These are phyloP conservation scores for Stephania japonica DNA, from an alignment of 164 flowering plant genomes.

Conservation along the genomic window DNA sequence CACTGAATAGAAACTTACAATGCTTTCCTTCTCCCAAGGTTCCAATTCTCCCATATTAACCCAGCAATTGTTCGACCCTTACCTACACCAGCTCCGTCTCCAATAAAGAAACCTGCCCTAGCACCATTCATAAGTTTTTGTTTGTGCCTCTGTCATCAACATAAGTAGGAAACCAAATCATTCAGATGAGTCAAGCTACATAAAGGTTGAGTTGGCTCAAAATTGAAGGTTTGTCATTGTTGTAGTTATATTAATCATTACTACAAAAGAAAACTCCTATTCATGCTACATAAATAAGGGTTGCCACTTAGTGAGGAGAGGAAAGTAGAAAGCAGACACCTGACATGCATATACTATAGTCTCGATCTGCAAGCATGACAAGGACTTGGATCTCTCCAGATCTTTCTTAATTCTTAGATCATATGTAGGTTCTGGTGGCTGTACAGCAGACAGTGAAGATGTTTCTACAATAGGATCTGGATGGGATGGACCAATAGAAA, in stretches of 20 bases:
- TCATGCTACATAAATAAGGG: neutral
- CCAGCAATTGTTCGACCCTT: slow-evolving; percentile 98
- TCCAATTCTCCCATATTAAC: slow-evolving; percentile 99
- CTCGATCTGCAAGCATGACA: slow-evolving; percentile 97
- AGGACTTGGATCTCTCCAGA: slow-evolving; percentile 53
- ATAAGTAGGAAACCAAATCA: neutral
- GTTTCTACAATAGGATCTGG: slow-evolving; percentile 97
- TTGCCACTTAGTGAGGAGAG: neutral
- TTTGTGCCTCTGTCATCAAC: slow-evolving; percentile 61
- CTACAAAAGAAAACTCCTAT: neutral
- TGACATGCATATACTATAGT: slow-evolving; percentile 90
- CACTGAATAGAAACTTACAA: slow-evolving; percentile 45
- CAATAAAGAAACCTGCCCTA: slow-evolving; percentile 94
- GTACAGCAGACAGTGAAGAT: slow-evolving; percentile 90
- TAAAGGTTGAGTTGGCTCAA: neutral
- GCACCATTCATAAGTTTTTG: slow-evolving; percentile 67
- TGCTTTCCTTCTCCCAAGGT: slow-evolving; percentile 76
- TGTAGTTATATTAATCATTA: too few species aligned
- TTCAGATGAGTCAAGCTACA: neutral
- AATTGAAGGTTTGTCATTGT: too few species aligned
- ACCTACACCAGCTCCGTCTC: slow-evolving; percentile 99
- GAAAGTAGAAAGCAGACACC: slow-evolving; percentile 34
- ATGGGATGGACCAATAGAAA: slow-evolving; percentile 90
- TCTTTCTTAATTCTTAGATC: slow-evolving; percentile 55
- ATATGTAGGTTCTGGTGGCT: slow-evolving; percentile 98